Conservation (phyloP, 179 eudicot species). For the Carnegiea gigantea region DNA sequence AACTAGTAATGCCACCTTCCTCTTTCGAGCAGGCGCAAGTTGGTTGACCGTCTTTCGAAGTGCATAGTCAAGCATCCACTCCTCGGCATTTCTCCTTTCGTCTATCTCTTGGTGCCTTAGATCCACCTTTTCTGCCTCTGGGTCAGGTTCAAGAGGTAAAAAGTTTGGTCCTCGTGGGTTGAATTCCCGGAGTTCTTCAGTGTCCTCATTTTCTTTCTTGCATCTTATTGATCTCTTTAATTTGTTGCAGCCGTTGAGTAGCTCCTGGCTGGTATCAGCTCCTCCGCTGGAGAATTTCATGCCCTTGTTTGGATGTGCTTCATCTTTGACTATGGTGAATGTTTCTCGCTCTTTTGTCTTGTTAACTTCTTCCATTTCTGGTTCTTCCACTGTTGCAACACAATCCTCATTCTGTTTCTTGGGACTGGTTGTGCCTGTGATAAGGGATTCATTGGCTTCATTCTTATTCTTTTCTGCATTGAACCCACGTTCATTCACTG, state of each 20-base stretch:
- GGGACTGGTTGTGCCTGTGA: slow-evolving; percentile 9
- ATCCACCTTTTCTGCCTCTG: slow-evolving; percentile 77
- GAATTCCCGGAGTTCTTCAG: slow-evolving; percentile 47
- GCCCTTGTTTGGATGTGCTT: background rate
- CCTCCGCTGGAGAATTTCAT: background rate
- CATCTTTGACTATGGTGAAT: background rate
- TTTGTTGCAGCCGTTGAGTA: slow-evolving; percentile 23
- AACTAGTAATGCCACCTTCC: slow-evolving; percentile 75
- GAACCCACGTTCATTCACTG: background rate
- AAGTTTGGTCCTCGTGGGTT: slow-evolving; percentile 76
- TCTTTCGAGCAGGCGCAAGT: slow-evolving; percentile 76
- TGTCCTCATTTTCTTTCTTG: slow-evolving; percentile 28
- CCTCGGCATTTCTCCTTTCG: slow-evolving; percentile 69
- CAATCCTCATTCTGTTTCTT: slow-evolving; percentile 24
- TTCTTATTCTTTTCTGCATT: slow-evolving; percentile 1
- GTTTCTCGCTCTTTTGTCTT: slow-evolving; percentile 19
- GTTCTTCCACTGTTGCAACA: slow-evolving; percentile 17
- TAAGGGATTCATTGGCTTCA: slow-evolving; percentile 10
- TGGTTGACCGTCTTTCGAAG: slow-evolving; percentile 61
- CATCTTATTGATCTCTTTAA: slow-evolving; percentile 30
- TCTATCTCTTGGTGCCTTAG: slow-evolving; percentile 79
- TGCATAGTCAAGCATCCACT: slow-evolving; percentile 90
- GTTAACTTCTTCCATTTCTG: slow-evolving; percentile 21
- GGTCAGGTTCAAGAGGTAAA: slow-evolving; percentile 57
- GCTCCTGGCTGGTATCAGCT: slow-evolving; percentile 29